phyloP scores from a whole-genome alignment of 2,329 filamentous ascomycete genomes.

The Aureobasidium zeae region DNA sequence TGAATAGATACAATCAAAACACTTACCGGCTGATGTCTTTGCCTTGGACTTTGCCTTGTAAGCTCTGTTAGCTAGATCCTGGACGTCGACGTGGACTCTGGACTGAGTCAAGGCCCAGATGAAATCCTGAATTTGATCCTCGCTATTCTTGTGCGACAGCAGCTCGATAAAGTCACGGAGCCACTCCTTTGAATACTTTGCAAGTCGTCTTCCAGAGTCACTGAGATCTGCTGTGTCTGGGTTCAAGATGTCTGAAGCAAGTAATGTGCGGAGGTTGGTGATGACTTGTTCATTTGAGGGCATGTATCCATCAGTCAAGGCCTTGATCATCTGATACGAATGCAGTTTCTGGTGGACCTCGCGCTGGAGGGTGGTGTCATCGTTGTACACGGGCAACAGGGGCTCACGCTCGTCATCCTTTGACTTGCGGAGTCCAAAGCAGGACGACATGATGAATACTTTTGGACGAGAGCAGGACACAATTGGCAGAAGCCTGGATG shows the following conservation, averaged over 20 bases:
- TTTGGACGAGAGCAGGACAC: neutral
- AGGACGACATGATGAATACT: slow-evolving; percentile 47
- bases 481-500: neutral
- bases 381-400: slow-evolving; percentile 70
- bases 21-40: slow-evolving; percentile 59
- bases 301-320: slow-evolving; percentile 77
- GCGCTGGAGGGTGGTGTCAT: slow-evolving; percentile 70
- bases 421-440: slow-evolving; percentile 51
- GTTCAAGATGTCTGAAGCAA: slow-evolving; percentile 70
- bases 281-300: slow-evolving; percentile 81
- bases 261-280: slow-evolving; percentile 66
- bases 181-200: slow-evolving; percentile 63
- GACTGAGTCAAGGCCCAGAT: slow-evolving; percentile 75
- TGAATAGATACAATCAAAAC: neutral
- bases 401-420: slow-evolving; percentile 59
- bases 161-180: slow-evolving; percentile 74
- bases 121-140: slow-evolving; percentile 85
- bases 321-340: slow-evolving; percentile 82
- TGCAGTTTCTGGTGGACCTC: slow-evolving; percentile 82
- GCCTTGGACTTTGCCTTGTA: slow-evolving; percentile 56
- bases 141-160: slow-evolving; percentile 68
- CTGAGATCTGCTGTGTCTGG: slow-evolving; percentile 66
- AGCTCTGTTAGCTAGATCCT: slow-evolving; percentile 53
- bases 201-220: slow-evolving; percentile 62
- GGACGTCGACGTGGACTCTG: slow-evolving; percentile 57